These are phyloP conservation scores for Talaromyces islandicus DNA, from an alignment of 2,329 filamentous ascomycete species.

Conservation along the genomic window DNA sequence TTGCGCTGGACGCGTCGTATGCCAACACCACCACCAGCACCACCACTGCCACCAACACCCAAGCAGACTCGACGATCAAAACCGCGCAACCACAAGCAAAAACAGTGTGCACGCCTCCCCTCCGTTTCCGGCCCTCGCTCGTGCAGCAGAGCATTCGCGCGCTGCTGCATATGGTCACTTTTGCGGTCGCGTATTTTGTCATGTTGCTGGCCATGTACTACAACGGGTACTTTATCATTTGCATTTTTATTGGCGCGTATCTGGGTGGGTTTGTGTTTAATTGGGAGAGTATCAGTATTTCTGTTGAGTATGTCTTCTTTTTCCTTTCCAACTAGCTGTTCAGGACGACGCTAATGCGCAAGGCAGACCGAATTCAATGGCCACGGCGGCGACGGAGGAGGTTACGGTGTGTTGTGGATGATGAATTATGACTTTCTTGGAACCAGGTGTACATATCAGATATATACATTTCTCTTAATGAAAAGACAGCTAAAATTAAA, in stretches of 20 bases:
- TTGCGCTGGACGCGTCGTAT: constrained; percentile 6
- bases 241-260: constrained; percentile 70
- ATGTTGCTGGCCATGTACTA: constrained; percentile 65
- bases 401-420: constrained; percentile 12
- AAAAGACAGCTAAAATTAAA: not conserved
- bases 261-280: constrained; percentile 67
- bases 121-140: constrained; percentile 47
- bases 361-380: not conserved
- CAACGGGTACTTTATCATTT: constrained; percentile 72
- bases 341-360: not conserved
- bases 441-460: not conserved
- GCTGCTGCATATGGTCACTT: constrained; percentile 62
- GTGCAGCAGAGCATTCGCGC: constrained; percentile 63
- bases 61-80: not conserved
- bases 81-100: not conserved
- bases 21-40: not conserved
- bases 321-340: not conserved
- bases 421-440: not conserved
- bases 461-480: not conserved
- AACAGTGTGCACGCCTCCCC: not conserved
- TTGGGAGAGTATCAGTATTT: constrained; percentile 50
- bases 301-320: constrained; percentile 5
- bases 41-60: not conserved
- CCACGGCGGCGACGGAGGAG: constrained; percentile 5
- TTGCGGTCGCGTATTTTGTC: constrained; percentile 70